A percentile compares a stretch with the other conserved stretches of the same genome.
These are phyloP conservation scores for Yarrowia sp. DNA, from an alignment of 805 yeast species.

Conservation along the genomic window DNA sequence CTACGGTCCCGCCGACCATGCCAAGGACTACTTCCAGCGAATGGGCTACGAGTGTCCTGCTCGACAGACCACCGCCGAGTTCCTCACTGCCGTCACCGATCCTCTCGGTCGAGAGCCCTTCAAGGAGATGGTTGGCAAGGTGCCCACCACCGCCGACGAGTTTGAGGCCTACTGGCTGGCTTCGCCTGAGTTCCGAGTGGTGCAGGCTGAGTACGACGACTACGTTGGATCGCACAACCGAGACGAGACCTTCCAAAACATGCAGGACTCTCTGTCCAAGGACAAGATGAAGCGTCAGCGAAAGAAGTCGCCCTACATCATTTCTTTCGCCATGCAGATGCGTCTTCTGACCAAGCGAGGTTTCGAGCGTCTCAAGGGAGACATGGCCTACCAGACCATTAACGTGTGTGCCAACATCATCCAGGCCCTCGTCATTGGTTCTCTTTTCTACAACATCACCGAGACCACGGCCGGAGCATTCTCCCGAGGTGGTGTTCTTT, in stretches of 20 bases:
- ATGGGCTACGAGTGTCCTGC: constrained; percentile 67
- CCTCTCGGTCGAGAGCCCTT: constrained; percentile 56
- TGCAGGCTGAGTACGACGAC: constrained; percentile 48
- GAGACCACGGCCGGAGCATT: constrained; percentile 55
- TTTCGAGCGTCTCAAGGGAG: constrained; percentile 56
- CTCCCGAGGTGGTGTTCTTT: constrained; percentile 61
- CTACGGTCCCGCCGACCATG: constrained; percentile 58
- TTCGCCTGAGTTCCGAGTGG: constrained; percentile 47
- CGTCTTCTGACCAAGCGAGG: constrained; percentile 50
- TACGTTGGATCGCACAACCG: constrained; percentile 40
- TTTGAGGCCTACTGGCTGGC: constrained; percentile 58
- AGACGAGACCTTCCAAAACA: constrained; percentile 40
- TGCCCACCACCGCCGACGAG: constrained; percentile 63
- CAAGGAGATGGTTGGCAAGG: constrained; percentile 49
- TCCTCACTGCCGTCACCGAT: constrained; percentile 66
- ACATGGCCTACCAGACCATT: constrained; percentile 50
- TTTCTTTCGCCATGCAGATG: constrained; percentile 50
- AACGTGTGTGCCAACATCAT: constrained; percentile 49
- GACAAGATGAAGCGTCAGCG: constrained; percentile 44
- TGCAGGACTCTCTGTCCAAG: constrained; percentile 41
- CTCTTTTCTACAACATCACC: constrained; percentile 57
- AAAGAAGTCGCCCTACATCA: constrained; percentile 45
- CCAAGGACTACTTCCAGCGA: constrained; percentile 55
- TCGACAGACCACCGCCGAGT: constrained; percentile 70
- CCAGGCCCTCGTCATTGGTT: constrained; percentile 63